Evolutionary conservation across 2,329 filamentous ascomycete species (phyloP).

Genomic region (Hypomyces perniciosus): DNA sequence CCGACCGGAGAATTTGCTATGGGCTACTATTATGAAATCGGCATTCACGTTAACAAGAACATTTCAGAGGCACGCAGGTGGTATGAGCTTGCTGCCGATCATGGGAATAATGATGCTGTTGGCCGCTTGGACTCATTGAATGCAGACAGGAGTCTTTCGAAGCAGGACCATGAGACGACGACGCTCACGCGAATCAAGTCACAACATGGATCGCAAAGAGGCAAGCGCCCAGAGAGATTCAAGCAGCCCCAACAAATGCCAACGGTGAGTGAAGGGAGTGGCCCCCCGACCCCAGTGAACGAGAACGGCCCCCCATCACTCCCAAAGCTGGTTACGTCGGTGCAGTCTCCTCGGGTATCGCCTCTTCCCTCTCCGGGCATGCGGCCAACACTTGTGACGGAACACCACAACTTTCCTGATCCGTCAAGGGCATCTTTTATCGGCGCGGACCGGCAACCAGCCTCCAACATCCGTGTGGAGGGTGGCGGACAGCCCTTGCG

Average conservation of each 20-base stretch:
- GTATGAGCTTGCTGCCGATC: constrained; percentile 84
- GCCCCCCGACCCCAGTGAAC: constrained; percentile 24
- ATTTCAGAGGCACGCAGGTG: constrained; percentile 76
- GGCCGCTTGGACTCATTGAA: constrained; percentile 77
- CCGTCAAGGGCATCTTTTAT: constrained; percentile 36
- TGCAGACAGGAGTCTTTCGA: constrained; percentile 76
- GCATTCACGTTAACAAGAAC: constrained; percentile 82
- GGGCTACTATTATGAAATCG: constrained; percentile 96
- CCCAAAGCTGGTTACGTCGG: constrained; percentile 16
- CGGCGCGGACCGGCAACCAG: constrained; percentile 36
- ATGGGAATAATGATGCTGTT: constrained; percentile 85
- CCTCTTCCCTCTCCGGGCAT: constrained; percentile 38
- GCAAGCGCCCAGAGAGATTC: constrained; percentile 55
- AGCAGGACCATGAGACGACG: constrained; percentile 87
- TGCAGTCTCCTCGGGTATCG: constrained; percentile 30
- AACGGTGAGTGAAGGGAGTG: constrained; percentile 40
- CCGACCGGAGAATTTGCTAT: constrained; percentile 92
- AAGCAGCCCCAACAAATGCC: constrained; percentile 45
- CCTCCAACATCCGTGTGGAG: constrained; percentile 47
- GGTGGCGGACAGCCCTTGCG: constrained; percentile 28
- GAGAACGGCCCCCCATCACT: constrained; percentile 18
- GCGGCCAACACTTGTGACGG: constrained; percentile 32
- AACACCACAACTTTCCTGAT: constrained; percentile 41
- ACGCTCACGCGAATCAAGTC: constrained; percentile 85
- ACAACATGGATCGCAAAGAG: constrained; percentile 63